Evolutionary conservation across 352 stramenopile species (phyloP), one percentile per base, ranked within the genome.

Genomic region (Thalassiosira gravida): DNA sequence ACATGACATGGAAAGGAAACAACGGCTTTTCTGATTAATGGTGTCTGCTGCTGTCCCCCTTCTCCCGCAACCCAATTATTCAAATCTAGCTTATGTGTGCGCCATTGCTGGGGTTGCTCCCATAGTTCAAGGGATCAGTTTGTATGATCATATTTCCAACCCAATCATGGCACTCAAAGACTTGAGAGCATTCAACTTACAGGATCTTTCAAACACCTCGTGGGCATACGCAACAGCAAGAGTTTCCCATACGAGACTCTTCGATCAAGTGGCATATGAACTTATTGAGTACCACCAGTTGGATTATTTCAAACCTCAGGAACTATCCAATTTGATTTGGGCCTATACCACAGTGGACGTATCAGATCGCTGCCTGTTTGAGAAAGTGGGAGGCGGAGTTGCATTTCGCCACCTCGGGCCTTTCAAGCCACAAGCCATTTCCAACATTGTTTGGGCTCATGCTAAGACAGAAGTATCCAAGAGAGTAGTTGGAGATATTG

Each of bases 201-300:
- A 57, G 14, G 14, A 44, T 30, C 16, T 77, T 13, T 50, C 68
- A 0, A 68, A 70, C 46, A 25, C 44, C 3, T 35, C 39, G 18
- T 77, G 58, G 57, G 56, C 66, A 18, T 74, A 53, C 27, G 18
- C 61, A 0, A 50, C 22, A 14, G 61, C 29, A n/a, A 61, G 2
- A 13, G 6, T 18, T 20, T 2, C 2, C 7, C 30, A 20, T 32
- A 14, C n/a, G n/a, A 1, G 3, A 35, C 39, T 50, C 0, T 70
- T 61, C 16, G 42, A 61, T 8, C 5, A 2, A 18, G 55, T 30
- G 9, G n/a, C 24, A 7, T 13, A 66, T 8, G 32, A 14, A 32
- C 11, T 42, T 1, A 16, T 2, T 39, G 56, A 30, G 2, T 3
- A 30, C 8, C 6, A 22, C 7, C 2, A 8, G n/a, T 37, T 74